Evolutionary conservation across 2,329 filamentous ascomycete species (phyloP), one percentile per base, ranked within the genome.

Genomic region (Botrytis porri): DNA sequence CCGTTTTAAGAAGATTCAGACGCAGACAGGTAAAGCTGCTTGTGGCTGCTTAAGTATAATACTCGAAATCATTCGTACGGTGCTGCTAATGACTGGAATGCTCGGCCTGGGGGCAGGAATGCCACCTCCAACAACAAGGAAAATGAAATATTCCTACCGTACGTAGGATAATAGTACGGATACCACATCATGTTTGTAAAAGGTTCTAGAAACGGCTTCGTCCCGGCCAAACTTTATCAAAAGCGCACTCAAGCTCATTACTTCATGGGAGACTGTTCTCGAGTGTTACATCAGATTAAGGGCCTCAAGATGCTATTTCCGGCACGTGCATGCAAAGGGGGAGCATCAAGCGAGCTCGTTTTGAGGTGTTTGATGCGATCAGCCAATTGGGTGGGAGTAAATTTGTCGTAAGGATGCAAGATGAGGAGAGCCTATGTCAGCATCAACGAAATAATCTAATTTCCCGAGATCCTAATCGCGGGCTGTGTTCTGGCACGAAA

Each of bases 381-480:
- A 10, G 35, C 41, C 57, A 64, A 64, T 70, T 3, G 18, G 32
- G 32, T 37, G 9, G 16, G 4, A 51, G 16, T 29, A 32, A 39
- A 29, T 16, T 22, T 37, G 57, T 57, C 35, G 54, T 71, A 29
- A 72, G 62, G 48, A 66, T 67, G 48, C 25, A 43, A 59, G 54
- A 60, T 67, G 61, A 71, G 37, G 18, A 57, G 25, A 41, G 73
- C 45, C 70, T 43, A 69, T 57, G 54, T 72, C 61, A 41, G n/a
- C 61, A 59, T 48, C 22, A 41, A 54, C 18, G 43, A 22, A 39
- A 70, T 37, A 37, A 62, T 39, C 41, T 39, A 32, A 70, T 70
- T 70, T 70, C 57, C 57, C 69, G 25, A 67, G 25, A 70, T 70
- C 57, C 69, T 29, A 37, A 63, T 70, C 35, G 41, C 41, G 37